Evolutionary conservation across 208 protist genomes (phyloP), one percentile per base, ranked within the genome.

Genomic region (Lotmaria passim): DNA sequence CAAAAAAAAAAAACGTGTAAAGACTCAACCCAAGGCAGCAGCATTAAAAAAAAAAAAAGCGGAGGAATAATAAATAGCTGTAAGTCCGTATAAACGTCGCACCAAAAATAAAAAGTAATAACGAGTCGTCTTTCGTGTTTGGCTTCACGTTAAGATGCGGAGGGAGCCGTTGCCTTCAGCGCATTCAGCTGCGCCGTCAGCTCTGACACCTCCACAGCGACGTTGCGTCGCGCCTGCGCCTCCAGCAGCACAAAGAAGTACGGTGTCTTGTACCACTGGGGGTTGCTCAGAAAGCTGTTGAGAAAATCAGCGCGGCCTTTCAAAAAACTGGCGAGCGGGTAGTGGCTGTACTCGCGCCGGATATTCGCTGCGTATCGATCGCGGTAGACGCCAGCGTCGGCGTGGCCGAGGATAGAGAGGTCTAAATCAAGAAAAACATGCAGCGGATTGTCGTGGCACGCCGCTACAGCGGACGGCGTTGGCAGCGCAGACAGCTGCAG

Each of bases 371-470:
- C 74, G 69, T 95, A 95, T 7, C 70, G 61, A 5, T 50, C 36
- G 6, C 62, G 70, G 51, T 73, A 55, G 21, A 44, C 44, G 34
- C 83, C 79, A 3, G 66, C 46, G 24, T 59, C 63, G 30, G 61
- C n/a, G 48, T 59, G 73, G 33, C 90, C 90, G 14, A 95, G 71
- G 30, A 95, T 80, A 15, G 86, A 67, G 1, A 95, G 60, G 59
- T 95, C 90, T 14, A 95, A 39, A 64, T 95, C 90, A 7, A 95
- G 74, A 39, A 95, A 82, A 8, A 91, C 30, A 39, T 77, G 52
- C 26, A 70, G 41, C 0, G 67, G 65, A 47, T 75, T 56, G n/a
- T 72, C 61, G 23, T 50, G 41, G 21, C 44, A 55, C 33, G 33
- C n/a, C 10, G 34, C 51, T 1, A 53, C 31, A 21, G 26, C 38